Evolutionary conservation across 345 rosid genomes (phyloP), one percentile per base, ranked within the genome.

Genomic region (Lumnitzera littorea): DNA sequence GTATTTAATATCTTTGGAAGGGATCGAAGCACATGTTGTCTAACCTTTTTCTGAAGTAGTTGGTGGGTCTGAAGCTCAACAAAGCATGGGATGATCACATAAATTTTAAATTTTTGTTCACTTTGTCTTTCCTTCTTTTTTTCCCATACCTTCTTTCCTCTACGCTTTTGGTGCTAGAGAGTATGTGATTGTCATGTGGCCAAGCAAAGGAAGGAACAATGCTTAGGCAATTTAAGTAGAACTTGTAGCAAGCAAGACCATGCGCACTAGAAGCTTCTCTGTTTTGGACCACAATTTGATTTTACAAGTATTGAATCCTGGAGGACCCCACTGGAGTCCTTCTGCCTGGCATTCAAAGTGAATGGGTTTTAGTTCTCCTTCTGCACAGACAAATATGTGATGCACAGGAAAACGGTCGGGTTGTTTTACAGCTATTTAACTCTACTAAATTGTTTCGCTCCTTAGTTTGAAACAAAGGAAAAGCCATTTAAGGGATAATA

Each of bases 11-110:
- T 50, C 14, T 53, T 57, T 46, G 61, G 50, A 25, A 68, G 70
- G 50, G 56, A 41, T 52, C 41, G 29, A 12, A 70, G 24, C 61
- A 70, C 29, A 64, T 51, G 57, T 47, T 53, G 47, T 58, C 36
- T 58, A 49, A 56, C 43, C 51, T 54, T 62, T 20, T 58, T 31
- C 46, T 62, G 64, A 43, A 48, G 56, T 67, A 43, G 48, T 31
- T 51, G 17, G 50, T 65, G 61, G 51, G 48, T 48, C 49, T 20
- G 20, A 20, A 20, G 20, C 20, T 68, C 62, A 16, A 48, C 54
- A 49, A 17, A 50, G 54, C 59, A 36, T 70, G 67, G 62, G 62
- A 55, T 62, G 65, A 46, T 53, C 62, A 36, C 62, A 69, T 61
- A 57, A 48, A 53, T 57, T 71, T 72, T 47, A 2, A 17, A 5